Evolutionary conservation across 2,329 filamentous ascomycete species (phyloP).

Genomic region (Arthrobotrys entomopaga): DNA sequence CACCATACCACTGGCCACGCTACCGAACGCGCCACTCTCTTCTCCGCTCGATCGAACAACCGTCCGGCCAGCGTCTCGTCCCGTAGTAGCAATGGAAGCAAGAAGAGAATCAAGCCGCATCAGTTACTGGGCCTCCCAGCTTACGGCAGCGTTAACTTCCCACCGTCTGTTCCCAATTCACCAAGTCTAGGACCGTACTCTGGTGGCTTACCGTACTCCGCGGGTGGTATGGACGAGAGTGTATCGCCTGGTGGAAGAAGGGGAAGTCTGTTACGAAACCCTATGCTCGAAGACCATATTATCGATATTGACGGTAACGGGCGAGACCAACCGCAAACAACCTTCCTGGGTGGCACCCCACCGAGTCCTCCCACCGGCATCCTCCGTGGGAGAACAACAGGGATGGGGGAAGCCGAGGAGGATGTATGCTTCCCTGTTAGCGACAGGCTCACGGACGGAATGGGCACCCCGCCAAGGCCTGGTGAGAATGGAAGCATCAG

Average conservation of each 20-base stretch:
- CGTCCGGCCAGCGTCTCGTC: conserved; percentile 63
- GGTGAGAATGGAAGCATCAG: conserved; percentile 59
- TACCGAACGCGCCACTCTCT: conserved; percentile 37
- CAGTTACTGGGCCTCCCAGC: conserved; percentile 35
- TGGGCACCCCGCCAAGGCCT: conserved; percentile 67
- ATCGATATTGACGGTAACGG: conserved; percentile 66
- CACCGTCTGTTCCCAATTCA: conserved; percentile 74
- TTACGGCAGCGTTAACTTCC: conserved; percentile 71
- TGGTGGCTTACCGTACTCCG: not conserved
- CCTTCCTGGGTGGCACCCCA: conserved; percentile 61
- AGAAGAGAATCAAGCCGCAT: conserved; percentile 49
- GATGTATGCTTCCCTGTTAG: conserved; percentile 93
- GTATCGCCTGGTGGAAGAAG: conserved; percentile 20
- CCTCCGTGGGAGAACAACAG: conserved; percentile 68
- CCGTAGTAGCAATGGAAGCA: conserved; percentile 62
- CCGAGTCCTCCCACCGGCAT: conserved; percentile 62
- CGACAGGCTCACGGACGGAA: conserved; percentile 81
- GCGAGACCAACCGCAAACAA: conserved; percentile 49
- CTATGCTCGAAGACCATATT: conserved; percentile 63
- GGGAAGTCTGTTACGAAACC: conserved; percentile 44
- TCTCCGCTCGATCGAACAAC: conserved; percentile 10
- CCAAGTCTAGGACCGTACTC: conserved; percentile 66
- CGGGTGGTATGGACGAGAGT: conserved; percentile 32
- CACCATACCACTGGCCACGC: conserved; percentile 7
- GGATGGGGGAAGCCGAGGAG: conserved; percentile 73